Evolutionary conservation across 192 early-diverging fungal genomes (phyloP).

Genomic region (Backusella australiensis): DNA sequence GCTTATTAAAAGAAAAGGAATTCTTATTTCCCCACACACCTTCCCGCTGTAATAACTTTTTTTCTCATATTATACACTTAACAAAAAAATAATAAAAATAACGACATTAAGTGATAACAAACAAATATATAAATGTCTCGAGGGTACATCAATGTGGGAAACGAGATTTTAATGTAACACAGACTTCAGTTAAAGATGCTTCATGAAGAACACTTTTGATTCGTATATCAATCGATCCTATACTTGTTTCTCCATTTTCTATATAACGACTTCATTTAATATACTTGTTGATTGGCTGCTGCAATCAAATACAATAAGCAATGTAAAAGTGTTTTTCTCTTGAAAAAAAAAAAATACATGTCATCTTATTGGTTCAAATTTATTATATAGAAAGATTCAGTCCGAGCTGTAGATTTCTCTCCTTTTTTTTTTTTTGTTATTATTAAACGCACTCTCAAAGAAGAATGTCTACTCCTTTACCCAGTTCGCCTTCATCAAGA

Average conservation of each 20-base stretch:
- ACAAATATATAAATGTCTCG: not conserved
- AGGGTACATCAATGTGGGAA: not conserved
- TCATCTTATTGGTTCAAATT: not conserved
- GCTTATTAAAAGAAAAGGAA: not conserved
- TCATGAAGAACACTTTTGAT: too few species aligned
- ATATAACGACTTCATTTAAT: too few species aligned
- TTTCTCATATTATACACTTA: not conserved
- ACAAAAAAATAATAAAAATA: not conserved
- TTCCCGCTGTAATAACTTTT: not conserved
- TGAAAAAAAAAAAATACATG: too few species aligned
- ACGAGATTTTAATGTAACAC: too few species aligned
- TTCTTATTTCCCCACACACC: not conserved
- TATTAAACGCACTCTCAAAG: not conserved
- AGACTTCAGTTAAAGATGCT: too few species aligned
- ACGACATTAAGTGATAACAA: too few species aligned
- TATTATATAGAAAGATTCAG: not conserved
- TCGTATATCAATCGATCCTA: too few species aligned
- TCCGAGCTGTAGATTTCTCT: not conserved
- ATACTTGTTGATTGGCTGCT: too few species aligned
- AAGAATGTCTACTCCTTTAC: slow-evolving; percentile 21
- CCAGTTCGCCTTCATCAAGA: slow-evolving; percentile 21
- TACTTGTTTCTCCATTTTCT: too few species aligned
- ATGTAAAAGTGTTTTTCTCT: too few species aligned
- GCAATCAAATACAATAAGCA: too few species aligned
- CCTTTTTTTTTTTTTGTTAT: not conserved